Evolutionary conservation across 176 grass and related monocot species (phyloP), one percentile per base, ranked within the genome.

Genomic region (Leersia perrieri): DNA sequence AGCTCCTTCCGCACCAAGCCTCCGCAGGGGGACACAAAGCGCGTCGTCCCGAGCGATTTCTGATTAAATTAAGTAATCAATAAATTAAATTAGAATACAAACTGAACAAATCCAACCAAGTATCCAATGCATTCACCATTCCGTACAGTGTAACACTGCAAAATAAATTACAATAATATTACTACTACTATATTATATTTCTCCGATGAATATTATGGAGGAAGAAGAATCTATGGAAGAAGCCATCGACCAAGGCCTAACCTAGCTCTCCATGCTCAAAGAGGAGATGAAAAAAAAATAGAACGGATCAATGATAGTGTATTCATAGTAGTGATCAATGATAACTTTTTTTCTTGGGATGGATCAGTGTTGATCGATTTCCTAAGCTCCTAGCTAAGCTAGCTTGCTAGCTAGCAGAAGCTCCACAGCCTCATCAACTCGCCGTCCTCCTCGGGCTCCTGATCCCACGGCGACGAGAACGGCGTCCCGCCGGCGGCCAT

Each of bases 401-500:
- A n/a, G n/a, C n/a, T n/a, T n/a, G n/a, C 35, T 47, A 32, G n/a
- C 75, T 81, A 89, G 82, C 77, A 89, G 82, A 89, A 89, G 78
- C 77, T 89, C 87, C 87, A 89, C n/a, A 89, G 44, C 82, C 87
- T 81, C 66, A 89, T 89, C 16, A 89, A 3, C 58, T 89, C 87
- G 58, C 82, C 87, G 69, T 88, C 87, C 72, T 89, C 87, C 77
- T 89, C 87, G 66, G 87, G 82, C 27, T 89, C 87, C 65, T 89
- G n/a, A n/a, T n/a, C 87, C 87, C 87, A 89, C 42, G 77, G 3
- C 44, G 72, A 77, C 16, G 60, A 76, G 34, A 80, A 76, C 42
- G 82, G 73, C 57, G 72, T 57, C 42, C 66, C 55, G n/a, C 72
- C 33, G 27, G n/a, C 58, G 15, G 44, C 57, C 57, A 89, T 34